These are phyloP conservation scores for Sindora glabra DNA, from an alignment of 306 rosid species.

Conservation along the genomic window DNA sequence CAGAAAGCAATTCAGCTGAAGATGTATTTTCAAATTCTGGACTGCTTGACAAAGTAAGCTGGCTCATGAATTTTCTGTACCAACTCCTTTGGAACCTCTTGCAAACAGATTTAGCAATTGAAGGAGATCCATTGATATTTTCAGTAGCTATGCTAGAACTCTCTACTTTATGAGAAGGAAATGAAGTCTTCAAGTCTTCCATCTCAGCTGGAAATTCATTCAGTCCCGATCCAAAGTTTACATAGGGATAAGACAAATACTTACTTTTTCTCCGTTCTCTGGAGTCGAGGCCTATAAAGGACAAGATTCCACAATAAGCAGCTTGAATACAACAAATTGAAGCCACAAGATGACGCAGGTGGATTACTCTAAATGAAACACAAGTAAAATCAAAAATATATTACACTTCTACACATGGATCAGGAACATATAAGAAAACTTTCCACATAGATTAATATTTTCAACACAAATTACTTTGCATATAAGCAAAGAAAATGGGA, in stretches of 20 bases:
- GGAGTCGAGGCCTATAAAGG: slow-evolving; percentile 31
- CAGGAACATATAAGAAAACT: background rate
- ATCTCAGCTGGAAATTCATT: slow-evolving; percentile 28
- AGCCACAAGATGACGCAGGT: background rate
- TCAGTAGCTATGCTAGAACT: slow-evolving; percentile 1
- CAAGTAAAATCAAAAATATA: slow-evolving; percentile 3
- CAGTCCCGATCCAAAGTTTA: slow-evolving; percentile 36
- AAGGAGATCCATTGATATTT: slow-evolving; percentile 9
- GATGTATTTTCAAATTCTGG: slow-evolving; percentile 32
- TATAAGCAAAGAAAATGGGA: background rate
- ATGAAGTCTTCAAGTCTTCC: slow-evolving; percentile 17
- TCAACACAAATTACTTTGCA: background rate
- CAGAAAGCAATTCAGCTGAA: slow-evolving; percentile 50
- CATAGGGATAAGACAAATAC: slow-evolving; percentile 73
- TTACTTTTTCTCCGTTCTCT: slow-evolving; percentile 74
- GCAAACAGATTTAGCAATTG: slow-evolving; percentile 28
- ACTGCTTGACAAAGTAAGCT: slow-evolving; percentile 18
- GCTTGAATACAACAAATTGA: background rate
- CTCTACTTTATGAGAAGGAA: slow-evolving; percentile 18
- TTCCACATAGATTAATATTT: background rate
- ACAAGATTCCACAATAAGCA: slow-evolving; percentile 1
- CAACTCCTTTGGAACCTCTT: slow-evolving; percentile 63
- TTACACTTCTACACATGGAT: background rate
- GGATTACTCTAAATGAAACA: background rate
- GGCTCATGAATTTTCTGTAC: slow-evolving; percentile 41